A percentile compares a stretch with the other conserved stretches of the same genome.
These are phyloP conservation scores for Cardamine occulta DNA, from an alignment of 345 rosid genomes.

Conservation along the genomic window DNA sequence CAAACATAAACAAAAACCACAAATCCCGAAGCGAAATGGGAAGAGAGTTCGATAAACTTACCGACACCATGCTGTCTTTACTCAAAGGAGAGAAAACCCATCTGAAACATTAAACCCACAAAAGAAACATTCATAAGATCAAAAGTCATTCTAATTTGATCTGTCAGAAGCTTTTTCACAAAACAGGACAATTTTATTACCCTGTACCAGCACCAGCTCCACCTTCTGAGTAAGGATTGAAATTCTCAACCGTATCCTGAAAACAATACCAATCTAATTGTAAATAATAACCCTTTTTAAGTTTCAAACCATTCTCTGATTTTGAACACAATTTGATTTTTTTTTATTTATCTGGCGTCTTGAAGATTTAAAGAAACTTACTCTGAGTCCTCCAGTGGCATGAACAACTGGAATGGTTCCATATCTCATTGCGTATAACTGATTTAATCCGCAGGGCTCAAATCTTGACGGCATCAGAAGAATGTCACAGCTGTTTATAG, in stretches of 20 bases:
- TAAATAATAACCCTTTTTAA: neutral
- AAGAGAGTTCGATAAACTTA: constrained; percentile 40
- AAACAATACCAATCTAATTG: neutral
- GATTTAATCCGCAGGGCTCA: constrained; percentile 96
- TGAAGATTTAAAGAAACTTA: constrained; percentile 47
- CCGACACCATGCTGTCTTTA: constrained; percentile 76
- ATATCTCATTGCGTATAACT: constrained; percentile 97
- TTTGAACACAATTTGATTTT: neutral
- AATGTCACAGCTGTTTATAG: constrained; percentile 81
- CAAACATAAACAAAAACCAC: neutral
- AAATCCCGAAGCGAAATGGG: neutral
- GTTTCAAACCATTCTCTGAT: constrained; percentile 1
- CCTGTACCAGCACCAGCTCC: constrained; percentile 85
- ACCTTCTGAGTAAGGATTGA: constrained; percentile 70
- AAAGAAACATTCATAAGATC: neutral
- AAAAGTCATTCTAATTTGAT: constrained; percentile 16
- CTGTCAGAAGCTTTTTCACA: neutral
- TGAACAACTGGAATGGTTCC: constrained; percentile 93
- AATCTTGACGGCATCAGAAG: constrained; percentile 97
- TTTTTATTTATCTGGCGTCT: neutral
- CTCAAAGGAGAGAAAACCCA: constrained; percentile 86
- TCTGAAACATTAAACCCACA: constrained; percentile 49
- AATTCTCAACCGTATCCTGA: constrained; percentile 90
- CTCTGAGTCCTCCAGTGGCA: constrained; percentile 92
- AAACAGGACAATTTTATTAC: constrained; percentile 47